Evolutionary conservation across 2,329 filamentous ascomycete species (phyloP).

Genomic region (Alternaria ethzedia): DNA sequence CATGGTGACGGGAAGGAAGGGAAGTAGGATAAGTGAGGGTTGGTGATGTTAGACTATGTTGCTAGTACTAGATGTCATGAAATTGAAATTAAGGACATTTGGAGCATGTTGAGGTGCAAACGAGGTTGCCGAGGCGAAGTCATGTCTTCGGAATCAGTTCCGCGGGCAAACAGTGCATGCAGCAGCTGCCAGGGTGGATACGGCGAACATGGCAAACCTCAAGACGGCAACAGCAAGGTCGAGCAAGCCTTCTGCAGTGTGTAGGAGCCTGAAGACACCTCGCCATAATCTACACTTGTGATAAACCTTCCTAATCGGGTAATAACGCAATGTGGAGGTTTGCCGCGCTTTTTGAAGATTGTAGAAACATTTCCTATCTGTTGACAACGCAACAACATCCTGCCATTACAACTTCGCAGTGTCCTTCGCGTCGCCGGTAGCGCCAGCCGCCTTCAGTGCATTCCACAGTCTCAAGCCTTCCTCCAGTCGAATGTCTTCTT

Average conservation of each 20-base stretch:
- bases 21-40: too few relatives aligned
- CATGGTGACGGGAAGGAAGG: too few relatives aligned
- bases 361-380: background rate
- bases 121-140: too few relatives aligned
- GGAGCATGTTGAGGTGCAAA: too few relatives aligned
- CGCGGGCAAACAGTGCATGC: too few relatives aligned
- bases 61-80: too few relatives aligned
- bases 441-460: constrained; percentile 36
- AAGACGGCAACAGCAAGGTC: background rate
- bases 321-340: background rate
- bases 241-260: background rate
- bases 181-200: too few relatives aligned
- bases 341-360: background rate
- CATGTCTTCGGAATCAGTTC: too few relatives aligned
- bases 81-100: too few relatives aligned
- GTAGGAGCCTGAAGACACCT: background rate
- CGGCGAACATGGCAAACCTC: background rate
- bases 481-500: constrained; percentile 56
- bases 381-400: fast-evolving
- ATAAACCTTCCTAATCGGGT: background rate
- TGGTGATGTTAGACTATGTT: background rate
- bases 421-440: constrained; percentile 11
- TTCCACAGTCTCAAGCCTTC: constrained; percentile 59
- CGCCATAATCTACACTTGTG: background rate
- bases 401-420: constrained; percentile 13